These are phyloP conservation scores for Debaryomyces maramus DNA, from an alignment of 805 yeast species.

Conservation along the genomic window DNA sequence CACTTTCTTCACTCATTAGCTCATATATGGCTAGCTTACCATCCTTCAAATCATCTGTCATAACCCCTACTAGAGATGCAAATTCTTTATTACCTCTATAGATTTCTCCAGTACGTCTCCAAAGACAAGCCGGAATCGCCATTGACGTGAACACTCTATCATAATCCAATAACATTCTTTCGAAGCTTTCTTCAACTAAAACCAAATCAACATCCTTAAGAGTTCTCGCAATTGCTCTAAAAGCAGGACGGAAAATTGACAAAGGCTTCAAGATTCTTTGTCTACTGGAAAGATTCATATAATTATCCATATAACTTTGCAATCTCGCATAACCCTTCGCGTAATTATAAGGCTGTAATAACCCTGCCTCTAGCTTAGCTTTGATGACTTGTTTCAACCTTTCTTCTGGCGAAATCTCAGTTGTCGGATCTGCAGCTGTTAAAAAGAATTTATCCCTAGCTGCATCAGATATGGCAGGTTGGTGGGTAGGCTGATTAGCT, in stretches of 20 bases:
- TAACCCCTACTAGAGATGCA: constrained; percentile 87
- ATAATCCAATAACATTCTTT: constrained; percentile 87
- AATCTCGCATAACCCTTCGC: constrained; percentile 90
- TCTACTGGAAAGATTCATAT: constrained; percentile 81
- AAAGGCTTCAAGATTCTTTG: constrained; percentile 85
- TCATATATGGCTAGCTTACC: constrained; percentile 92
- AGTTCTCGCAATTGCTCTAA: constrained; percentile 87
- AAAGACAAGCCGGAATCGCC: constrained; percentile 97
- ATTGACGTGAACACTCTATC: constrained; percentile 94
- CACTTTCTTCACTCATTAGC: constrained; percentile 91
- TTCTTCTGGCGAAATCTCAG: constrained; percentile 91
- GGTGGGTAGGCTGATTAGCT: constrained; percentile 17
- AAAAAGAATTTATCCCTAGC: constrained; percentile 91
- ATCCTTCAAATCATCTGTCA: constrained; percentile 86
- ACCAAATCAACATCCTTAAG: constrained; percentile 89
- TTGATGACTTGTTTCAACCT: constrained; percentile 88
- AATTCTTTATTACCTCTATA: constrained; percentile 94
- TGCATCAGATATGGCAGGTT: constrained; percentile 60
- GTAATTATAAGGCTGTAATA: constrained; percentile 88
- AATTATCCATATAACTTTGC: constrained; percentile 88
- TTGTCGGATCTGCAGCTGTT: constrained; percentile 96
- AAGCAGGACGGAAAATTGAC: constrained; percentile 85
- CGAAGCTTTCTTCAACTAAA: constrained; percentile 90
- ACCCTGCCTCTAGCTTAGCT: constrained; percentile 92
- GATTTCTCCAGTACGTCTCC: constrained; percentile 97